A percentile compares a stretch with the other conserved stretches of the same genome.
These are phyloP conservation scores for Suhomyces pyralidae DNA, from an alignment of 805 yeast genomes.

Conservation along the genomic window DNA sequence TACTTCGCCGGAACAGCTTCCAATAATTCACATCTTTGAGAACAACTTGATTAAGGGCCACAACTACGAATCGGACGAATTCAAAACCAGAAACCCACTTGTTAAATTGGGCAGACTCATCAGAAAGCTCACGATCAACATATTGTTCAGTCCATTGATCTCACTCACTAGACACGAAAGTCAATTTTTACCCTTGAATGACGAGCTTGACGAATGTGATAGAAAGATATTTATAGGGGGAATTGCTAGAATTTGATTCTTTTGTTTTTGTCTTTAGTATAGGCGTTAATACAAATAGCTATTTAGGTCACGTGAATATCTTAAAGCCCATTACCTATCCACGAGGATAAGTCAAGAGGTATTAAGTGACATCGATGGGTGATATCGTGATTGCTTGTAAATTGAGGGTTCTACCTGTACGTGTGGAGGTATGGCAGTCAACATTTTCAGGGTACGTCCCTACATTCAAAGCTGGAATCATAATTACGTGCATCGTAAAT, in stretches of 20 bases:
- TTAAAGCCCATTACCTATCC: too few species aligned
- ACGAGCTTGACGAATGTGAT: constrained; percentile 22
- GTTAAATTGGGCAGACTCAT: constrained; percentile 8
- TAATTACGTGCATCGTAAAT: not conserved
- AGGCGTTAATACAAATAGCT: not conserved
- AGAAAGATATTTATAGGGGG: constrained; percentile 27
- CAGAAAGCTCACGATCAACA: constrained; percentile 21
- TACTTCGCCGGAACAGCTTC: constrained; percentile 11
- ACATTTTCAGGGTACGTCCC: too few species aligned
- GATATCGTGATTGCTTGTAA: too few species aligned
- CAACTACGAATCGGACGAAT: constrained; percentile 13
- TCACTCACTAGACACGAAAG: constrained; percentile 18
- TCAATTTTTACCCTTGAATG: constrained; percentile 15
- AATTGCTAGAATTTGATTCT: constrained; percentile 19
- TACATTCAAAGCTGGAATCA: not conserved
- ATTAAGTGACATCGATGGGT: too few species aligned
- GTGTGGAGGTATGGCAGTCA: too few species aligned
- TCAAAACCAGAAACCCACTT: constrained; percentile 17
- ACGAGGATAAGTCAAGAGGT: too few species aligned
- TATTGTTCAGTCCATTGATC: constrained; percentile 24
- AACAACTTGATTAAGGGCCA: constrained; percentile 25
- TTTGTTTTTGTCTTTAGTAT: too few species aligned
- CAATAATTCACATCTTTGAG: constrained; percentile 29
- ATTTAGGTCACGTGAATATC: not conserved
- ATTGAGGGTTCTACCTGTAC: not conserved